Evolutionary conservation across 768 basidiomycete species (phyloP).

Genomic region (Saitozyma podzolica): DNA sequence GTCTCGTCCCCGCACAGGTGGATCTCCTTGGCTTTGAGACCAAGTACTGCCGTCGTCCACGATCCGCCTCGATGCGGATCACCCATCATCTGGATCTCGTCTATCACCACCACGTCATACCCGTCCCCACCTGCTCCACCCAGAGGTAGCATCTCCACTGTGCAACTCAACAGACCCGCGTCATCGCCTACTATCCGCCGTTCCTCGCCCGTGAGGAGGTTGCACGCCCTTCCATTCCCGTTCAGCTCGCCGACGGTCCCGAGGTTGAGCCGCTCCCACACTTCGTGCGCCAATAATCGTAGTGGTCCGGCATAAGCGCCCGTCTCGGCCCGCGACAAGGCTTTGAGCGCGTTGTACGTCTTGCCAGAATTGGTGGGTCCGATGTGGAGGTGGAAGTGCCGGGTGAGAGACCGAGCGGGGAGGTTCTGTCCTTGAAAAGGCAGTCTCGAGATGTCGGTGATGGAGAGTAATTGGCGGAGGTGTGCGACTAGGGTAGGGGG

Average conservation of each 20-base stretch:
- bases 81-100: constrained; percentile 94
- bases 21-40: constrained; percentile 71
- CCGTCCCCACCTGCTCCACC: constrained; percentile 6
- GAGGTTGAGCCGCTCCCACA: constrained; percentile 84
- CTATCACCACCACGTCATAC: constrained; percentile 82
- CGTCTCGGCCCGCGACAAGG: constrained; percentile 69
- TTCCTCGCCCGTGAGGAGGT: constrained; percentile 91
- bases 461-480: constrained; percentile 25
- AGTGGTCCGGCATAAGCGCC: constrained; percentile 91
- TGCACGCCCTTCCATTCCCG: constrained; percentile 69
- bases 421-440: constrained; percentile 32
- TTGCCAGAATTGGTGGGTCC: constrained; percentile 98
- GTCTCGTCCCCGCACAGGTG: constrained; percentile 96
- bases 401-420: constrained; percentile 59
- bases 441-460: constrained; percentile 37
- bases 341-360: constrained; percentile 87
- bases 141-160: constrained; percentile 83
- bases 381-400: constrained; percentile 90
- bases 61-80: constrained; percentile 73
- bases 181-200: constrained; percentile 65
- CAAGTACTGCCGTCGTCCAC: constrained; percentile 82
- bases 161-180: constrained; percentile 71
- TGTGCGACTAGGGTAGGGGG: constrained; percentile 12
- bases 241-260: constrained; percentile 76
- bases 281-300: constrained; percentile 89